Base-by-base conservation (phyloP, 768 basidiomycete genomes). In the Fistulinella prunicolor region DNA sequence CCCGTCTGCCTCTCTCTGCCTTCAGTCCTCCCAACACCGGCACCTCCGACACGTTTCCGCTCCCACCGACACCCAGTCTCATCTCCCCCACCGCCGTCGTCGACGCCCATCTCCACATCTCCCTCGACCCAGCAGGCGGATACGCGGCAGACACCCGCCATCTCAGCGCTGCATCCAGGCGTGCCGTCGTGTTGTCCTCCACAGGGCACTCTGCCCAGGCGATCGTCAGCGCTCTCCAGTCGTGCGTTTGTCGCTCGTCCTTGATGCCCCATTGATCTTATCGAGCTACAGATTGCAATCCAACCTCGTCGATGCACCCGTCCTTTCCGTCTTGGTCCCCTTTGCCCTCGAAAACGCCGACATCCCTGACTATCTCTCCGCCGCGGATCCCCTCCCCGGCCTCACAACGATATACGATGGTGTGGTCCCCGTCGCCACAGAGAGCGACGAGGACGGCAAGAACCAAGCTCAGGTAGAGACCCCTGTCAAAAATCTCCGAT, bases 11-110 rank as follows among this genome's bases (percentile, higher is more conserved):
- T 0, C 64, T 82, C 21, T 89, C 88, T 10, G 89, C 82, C 0
- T 92, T 92, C 64, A 79, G 74, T 22, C 81, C 86, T 0, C 85
- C 86, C 21, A 85, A 78, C 66, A 74, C 83, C 4, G 82, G 83
- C 44, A 78, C 80, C 0, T 76, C 76, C 17, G 87, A 89, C 38
- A 70, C 70, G 1, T 89, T 89, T 61, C 85, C 82, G 2, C 54
- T 86, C 9, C 79, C 83, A 8, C 80, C 82, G 19, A 85, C 82
- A 49, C 86, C 89, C 2, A 82, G 76, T 57, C 71, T 79, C 14
- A 72, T 87, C 43, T 75, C 82, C 57, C 90, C 90, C 0, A 68
- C 69, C 9, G 66, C 66, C 19, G 72, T 92, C 49, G 72, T 88
- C 57, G 90, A 93, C 63, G 79, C 84, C 7, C 78, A 85, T 60